Percentiles rank a stretch among this genome's conserved stretches.
These are phyloP conservation scores for Fraxinus sp. DNA, from an alignment of 305 asterid genomes.

Conservation along the genomic window DNA sequence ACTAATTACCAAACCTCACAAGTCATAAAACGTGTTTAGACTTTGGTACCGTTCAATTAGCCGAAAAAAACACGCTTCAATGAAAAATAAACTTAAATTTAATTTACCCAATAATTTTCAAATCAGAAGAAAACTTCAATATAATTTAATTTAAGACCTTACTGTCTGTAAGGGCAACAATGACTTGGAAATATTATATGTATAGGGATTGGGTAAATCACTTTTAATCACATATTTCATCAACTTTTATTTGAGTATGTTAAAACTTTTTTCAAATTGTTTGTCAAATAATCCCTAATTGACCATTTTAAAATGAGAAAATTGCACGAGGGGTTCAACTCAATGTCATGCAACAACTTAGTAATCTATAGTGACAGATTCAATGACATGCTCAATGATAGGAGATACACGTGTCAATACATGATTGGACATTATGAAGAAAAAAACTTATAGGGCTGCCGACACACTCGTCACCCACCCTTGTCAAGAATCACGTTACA, in stretches of 20 bases:
- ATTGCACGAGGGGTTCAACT: not conserved
- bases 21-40: not conserved
- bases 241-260: too few species aligned
- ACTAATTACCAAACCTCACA: not conserved
- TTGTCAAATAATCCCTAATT: not conserved
- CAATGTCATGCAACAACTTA: not conserved
- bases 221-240: too few species aligned
- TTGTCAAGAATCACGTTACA: too few species aligned
- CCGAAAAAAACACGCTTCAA: not conserved
- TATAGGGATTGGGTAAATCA: not conserved
- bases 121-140: not conserved
- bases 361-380: too few species aligned
- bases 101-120: not conserved
- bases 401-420: too few species aligned
- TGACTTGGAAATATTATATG: not conserved
- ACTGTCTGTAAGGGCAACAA: not conserved
- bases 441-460: too few species aligned
- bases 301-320: not conserved
- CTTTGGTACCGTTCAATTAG: not conserved
- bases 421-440: too few species aligned
- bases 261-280: too few species aligned
- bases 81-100: not conserved
- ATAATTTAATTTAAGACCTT: not conserved
- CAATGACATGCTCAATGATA: too few species aligned
- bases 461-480: too few species aligned